phyloP scores from a whole-genome alignment of 179 eudicot species.

The Silene coronaria region DNA sequence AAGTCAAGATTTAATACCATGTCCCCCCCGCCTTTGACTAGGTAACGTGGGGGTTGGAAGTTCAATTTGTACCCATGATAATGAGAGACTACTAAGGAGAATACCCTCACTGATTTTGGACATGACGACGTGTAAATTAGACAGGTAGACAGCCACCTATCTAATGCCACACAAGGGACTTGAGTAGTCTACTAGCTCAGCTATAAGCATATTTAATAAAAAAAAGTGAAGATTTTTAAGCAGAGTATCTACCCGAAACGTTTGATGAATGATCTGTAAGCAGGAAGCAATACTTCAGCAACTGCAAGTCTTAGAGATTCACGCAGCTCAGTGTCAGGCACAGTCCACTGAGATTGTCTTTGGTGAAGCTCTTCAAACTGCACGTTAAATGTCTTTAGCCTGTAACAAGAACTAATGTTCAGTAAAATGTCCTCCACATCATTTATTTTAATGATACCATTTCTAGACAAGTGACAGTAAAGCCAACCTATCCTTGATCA shows the following conservation, averaged over 20 bases:
- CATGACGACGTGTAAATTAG: background rate
- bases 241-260: conserved; percentile 70
- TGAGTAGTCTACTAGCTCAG: background rate
- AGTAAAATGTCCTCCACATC: background rate
- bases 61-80: background rate
- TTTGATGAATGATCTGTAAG: conserved; percentile 88
- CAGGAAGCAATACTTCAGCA: conserved; percentile 91
- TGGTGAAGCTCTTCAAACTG: conserved; percentile 98
- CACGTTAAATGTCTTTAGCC: conserved; percentile 73
- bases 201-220: background rate
- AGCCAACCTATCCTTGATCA: conserved; percentile 74
- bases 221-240: background rate
- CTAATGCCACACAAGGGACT: background rate
- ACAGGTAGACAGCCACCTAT: background rate
- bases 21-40: background rate
- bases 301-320: conserved; percentile 90
- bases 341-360: conserved; percentile 95
- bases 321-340: conserved; percentile 92
- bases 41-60: background rate
- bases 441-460: background rate
- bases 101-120: background rate
- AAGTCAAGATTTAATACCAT: background rate
- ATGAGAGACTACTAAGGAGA: background rate
- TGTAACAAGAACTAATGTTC: conserved; percentile 21
- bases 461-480: background rate